Conservation (phyloP, 192 early-diverging fungal species). For the Coemansia furcata region DNA sequence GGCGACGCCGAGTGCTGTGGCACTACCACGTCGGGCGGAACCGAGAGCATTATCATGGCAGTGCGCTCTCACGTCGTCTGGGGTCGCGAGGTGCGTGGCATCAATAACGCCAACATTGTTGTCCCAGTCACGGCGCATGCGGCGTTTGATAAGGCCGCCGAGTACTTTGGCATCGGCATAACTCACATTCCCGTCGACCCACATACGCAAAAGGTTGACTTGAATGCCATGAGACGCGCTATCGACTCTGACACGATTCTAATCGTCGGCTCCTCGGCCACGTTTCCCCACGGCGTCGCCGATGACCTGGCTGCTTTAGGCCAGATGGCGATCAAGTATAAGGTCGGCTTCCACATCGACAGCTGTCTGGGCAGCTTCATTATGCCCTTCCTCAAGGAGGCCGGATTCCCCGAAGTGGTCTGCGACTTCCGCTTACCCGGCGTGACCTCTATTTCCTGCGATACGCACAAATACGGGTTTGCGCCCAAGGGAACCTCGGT, state of each 20-base stretch:
- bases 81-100: conserved; percentile 73
- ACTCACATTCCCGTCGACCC: conserved; percentile 82
- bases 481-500: conserved; percentile 97
- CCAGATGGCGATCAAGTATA: conserved; percentile 71
- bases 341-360: conserved; percentile 91
- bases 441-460: conserved; percentile 93
- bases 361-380: conserved; percentile 95
- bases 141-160: conserved; percentile 93
- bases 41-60: conserved; percentile 93
- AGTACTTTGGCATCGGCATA: conserved; percentile 88
- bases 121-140: conserved; percentile 92
- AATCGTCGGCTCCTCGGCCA: conserved; percentile 86
- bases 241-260: conserved; percentile 92
- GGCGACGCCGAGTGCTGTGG: conserved; percentile 72
- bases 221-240: conserved; percentile 71
- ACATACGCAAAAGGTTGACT: conserved; percentile 69
- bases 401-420: conserved; percentile 76
- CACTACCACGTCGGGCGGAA: conserved; percentile 90
- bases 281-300: conserved; percentile 90
- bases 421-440: conserved; percentile 90
- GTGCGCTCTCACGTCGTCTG: conserved; percentile 91
- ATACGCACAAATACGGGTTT: conserved; percentile 99
- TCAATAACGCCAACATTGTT: conserved; percentile 89
- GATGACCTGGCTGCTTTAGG: conserved; percentile 86
- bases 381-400: conserved; percentile 90